Base-by-base conservation (phyloP, 2,329 filamentous ascomycete species). In the Paecilomyces dactylethromorphus region DNA sequence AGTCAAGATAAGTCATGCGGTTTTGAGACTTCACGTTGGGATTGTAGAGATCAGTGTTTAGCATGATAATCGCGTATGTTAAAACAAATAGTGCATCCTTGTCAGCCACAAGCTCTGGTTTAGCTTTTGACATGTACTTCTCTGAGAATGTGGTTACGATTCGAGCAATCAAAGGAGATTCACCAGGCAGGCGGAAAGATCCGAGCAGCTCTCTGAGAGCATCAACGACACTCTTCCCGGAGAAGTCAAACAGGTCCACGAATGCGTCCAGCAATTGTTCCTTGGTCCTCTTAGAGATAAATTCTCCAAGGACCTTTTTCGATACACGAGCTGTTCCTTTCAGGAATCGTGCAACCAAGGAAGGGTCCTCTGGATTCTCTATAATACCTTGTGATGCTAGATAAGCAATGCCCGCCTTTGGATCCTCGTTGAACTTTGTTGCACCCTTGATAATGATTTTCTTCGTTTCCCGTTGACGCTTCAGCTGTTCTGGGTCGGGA, bases 41-140 rank as follows among this genome's bases (percentile, higher is more conserved):
- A 69, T 96, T 99, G 74, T 97, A 94, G 68, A 95, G 89, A 70
- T 99, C 94, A 0, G 93, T 97, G 70, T 99, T 99, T 58, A 99
- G 80, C 85, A 99, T 92, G 73, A 99, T 96, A 68, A 97, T 95
- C 39, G 92, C 94, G 71, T 99, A 99, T 0, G 90, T 93, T 56
- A 99, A 80, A 54, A 99, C 86, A 68, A 90, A 99, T 22, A 94
- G 87, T 7, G 92, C 87, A 72, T 99, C 94, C 66, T 90, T 89
- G 68, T 96, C 87, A 6, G 87, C 89, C 62, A 97, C 87, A 22
- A 87, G 89, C 57, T 89, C 84, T 0, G 90, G 88, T 26, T 85
- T 82, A 5, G 84, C 85, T 60, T 84, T 85, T 8, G 83, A 78
- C 71, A 88, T 89, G 72, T 96, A 99, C 70, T 90, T 91, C 64